A percentile compares a stretch with the other conserved stretches of the same genome.
phyloP scores from a whole-genome alignment of 129 eudicot species.

The Tagetes patula region DNA sequence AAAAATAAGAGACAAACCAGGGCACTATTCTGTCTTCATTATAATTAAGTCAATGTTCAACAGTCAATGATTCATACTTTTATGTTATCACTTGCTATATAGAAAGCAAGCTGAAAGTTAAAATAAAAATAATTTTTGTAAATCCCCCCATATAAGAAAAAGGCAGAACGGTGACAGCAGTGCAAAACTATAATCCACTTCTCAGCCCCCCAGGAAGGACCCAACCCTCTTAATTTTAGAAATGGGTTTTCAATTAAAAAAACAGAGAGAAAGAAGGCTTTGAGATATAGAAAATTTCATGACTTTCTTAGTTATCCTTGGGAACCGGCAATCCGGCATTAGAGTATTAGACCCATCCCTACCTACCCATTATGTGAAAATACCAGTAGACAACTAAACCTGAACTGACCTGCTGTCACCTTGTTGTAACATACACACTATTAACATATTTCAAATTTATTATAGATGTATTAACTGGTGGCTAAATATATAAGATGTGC shows the following conservation, averaged over 20 bases:
- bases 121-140: background rate
- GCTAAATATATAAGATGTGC: background rate
- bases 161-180: background rate
- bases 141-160: background rate
- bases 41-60: conserved; percentile 1
- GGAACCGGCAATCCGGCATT: no score
- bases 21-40: background rate
- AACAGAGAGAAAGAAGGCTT: background rate
- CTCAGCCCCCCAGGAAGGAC: background rate
- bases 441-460: background rate
- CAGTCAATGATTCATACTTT: conserved; percentile 16
- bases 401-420: background rate
- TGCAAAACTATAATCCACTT: background rate
- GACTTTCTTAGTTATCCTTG: background rate
- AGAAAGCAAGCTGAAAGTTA: conserved; percentile 9
- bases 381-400: conserved; percentile 1
- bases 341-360: background rate
- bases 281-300: conserved; percentile 6
- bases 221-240: no score
- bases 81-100: conserved; percentile 1
- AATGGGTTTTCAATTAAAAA: background rate
- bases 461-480: background rate
- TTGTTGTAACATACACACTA: background rate
- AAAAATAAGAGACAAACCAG: background rate
- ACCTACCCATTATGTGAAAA: background rate